Evolutionary conservation across 78 protist genomes (phyloP).

Genomic region (Dictyostelium citrinum): DNA sequence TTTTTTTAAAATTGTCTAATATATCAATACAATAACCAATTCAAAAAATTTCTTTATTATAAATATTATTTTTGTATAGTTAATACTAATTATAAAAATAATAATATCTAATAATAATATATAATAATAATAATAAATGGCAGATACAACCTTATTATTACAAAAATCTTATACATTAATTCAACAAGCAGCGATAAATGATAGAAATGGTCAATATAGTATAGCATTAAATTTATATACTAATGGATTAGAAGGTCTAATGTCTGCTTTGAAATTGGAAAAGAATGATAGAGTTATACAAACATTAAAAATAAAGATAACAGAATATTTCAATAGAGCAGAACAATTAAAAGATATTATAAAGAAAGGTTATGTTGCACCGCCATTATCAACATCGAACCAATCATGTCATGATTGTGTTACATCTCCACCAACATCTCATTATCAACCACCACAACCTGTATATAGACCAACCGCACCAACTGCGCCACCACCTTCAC

Average conservation of each 20-base stretch:
- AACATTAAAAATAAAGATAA: slow-evolving; percentile 43
- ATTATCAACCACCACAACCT: not conserved
- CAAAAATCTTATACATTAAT: slow-evolving; percentile 33
- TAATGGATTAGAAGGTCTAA: slow-evolving; percentile 56
- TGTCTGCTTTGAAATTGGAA: slow-evolving; percentile 53
- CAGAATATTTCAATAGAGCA: slow-evolving; percentile 35
- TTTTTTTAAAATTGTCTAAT: too few species aligned
- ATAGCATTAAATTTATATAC: slow-evolving; percentile 60
- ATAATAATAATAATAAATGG: slow-evolving; percentile 3
- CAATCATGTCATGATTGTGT: not conserved
- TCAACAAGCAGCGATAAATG: slow-evolving; percentile 44
- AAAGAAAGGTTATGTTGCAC: not conserved
- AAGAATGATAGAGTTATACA: slow-evolving; percentile 56
- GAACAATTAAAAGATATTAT: slow-evolving; percentile 39
- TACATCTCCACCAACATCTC: not conserved
- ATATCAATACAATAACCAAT: too few species aligned
- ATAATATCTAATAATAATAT: too few species aligned
- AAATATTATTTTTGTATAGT: too few species aligned
- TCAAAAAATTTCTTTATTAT: too few species aligned
- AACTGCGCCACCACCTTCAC: slow-evolving; percentile 18
- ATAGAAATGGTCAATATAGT: slow-evolving; percentile 28
- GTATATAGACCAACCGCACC: not conserved
- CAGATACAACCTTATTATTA: slow-evolving; percentile 32
- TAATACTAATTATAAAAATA: too few species aligned
- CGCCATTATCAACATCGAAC: not conserved